Evolutionary conservation across 495 filamentous ascomycete genomes (phyloP).

Genomic region (Tirmania nivea): DNA sequence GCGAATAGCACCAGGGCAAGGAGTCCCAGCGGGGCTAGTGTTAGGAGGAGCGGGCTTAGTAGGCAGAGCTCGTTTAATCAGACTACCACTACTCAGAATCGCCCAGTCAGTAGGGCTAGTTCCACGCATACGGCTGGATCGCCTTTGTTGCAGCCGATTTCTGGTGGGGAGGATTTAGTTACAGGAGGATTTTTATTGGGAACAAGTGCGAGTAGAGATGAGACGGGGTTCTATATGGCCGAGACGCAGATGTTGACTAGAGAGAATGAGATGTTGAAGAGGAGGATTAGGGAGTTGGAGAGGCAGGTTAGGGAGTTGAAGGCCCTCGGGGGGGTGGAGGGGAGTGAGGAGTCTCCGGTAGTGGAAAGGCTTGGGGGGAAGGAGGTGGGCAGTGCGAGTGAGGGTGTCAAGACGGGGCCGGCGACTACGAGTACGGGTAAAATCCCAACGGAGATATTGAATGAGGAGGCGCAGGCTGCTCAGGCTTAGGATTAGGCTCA

Average conservation of each 20-base stretch:
- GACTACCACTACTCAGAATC: slow-evolving; percentile 28
- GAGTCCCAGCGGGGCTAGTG: slow-evolving; percentile 16
- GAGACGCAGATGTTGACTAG: slow-evolving; percentile 68
- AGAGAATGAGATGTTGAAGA: slow-evolving; percentile 84
- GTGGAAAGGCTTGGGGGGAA: too few relatives aligned
- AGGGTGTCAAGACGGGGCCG: too few relatives aligned
- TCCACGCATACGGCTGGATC: not conserved
- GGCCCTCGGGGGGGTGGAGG: not conserved
- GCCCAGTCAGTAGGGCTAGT: not conserved
- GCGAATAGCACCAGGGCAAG: slow-evolving; percentile 33
- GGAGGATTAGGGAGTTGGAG: slow-evolving; percentile 68
- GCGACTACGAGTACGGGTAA: too few relatives aligned
- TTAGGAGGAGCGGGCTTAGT: slow-evolving; percentile 28
- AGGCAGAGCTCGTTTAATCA: slow-evolving; percentile 36
- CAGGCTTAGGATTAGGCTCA: too few relatives aligned
- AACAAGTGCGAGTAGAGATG: slow-evolving; percentile 39
- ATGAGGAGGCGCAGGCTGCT: too few relatives aligned
- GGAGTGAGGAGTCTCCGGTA: too few relatives aligned
- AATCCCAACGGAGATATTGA: too few relatives aligned
- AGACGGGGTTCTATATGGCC: slow-evolving; percentile 74
- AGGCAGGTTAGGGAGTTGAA: slow-evolving; percentile 20
- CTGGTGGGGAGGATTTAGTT: not conserved
- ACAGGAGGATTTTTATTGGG: slow-evolving; percentile 9
- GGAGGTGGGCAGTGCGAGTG: too few relatives aligned
- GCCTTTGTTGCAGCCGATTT: not conserved